Conservation (phyloP, 1,284 basidiomycete genomes). For the Calocybe gambosa region DNA sequence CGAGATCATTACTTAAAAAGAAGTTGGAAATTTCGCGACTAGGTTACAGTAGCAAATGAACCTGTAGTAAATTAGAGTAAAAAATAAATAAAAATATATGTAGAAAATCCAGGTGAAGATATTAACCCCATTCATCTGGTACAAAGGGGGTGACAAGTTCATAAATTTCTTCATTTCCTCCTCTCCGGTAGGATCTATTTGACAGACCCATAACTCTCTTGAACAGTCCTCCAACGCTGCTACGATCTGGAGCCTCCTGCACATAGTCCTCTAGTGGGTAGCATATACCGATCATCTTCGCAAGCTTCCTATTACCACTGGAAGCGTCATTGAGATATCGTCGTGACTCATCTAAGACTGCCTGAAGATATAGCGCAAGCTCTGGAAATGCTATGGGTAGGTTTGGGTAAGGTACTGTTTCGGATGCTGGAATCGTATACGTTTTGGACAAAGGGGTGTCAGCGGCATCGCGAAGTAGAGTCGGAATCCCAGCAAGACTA, state of each 20-base stretch:
- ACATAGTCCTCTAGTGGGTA: constrained; percentile 47
- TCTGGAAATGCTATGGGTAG: constrained; percentile 70
- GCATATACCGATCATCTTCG: constrained; percentile 55
- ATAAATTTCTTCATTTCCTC: constrained; percentile 67
- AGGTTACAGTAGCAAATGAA: no score
- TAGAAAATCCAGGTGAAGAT: neutral
- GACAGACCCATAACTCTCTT: constrained; percentile 56
- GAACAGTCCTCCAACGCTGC: constrained; percentile 43
- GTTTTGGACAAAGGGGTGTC: constrained; percentile 60
- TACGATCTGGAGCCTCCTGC: constrained; percentile 32
- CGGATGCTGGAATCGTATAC: constrained; percentile 61
- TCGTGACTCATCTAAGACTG: constrained; percentile 62
- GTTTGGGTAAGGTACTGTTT: constrained; percentile 53
- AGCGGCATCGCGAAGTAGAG: constrained; percentile 53
- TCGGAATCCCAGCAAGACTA: constrained; percentile 48
- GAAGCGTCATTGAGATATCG: constrained; percentile 50
- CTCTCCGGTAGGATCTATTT: constrained; percentile 31
- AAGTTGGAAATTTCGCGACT: no score
- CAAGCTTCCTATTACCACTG: constrained; percentile 56
- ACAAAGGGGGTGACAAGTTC: constrained; percentile 76
- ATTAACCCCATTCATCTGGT: constrained; percentile 54
- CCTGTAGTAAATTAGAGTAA: no score
- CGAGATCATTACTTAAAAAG: no score
- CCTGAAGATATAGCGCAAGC: constrained; percentile 67
- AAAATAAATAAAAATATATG: neutral